phyloP scores from a whole-genome alignment of 768 basidiomycete genomes.

The Chalciporus sphaerocephalus region DNA sequence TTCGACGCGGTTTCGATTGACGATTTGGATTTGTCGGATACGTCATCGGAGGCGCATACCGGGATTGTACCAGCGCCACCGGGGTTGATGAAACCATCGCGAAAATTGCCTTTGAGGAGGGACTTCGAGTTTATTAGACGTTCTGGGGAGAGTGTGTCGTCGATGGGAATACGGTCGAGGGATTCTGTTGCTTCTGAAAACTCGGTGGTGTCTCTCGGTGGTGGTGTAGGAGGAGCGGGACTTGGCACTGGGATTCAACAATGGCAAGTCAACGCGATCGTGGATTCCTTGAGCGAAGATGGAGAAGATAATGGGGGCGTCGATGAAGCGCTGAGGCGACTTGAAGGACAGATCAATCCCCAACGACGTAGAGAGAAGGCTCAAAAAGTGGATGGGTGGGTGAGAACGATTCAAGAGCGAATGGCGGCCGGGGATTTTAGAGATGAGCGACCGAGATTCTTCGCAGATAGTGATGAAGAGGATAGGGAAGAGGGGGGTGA shows the following conservation, averaged over 20 bases:
- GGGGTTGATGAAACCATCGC: slow-evolving; percentile 50
- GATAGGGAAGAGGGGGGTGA: slow-evolving; percentile 41
- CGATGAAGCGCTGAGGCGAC: slow-evolving; percentile 70
- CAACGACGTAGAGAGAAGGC: slow-evolving; percentile 65
- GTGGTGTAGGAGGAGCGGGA: slow-evolving; percentile 20
- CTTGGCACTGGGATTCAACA: slow-evolving; percentile 50
- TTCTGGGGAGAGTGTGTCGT: slow-evolving; percentile 70
- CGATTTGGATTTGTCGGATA: slow-evolving; percentile 76
- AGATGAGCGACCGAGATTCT: slow-evolving; percentile 56
- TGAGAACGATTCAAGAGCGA: slow-evolving; percentile 64
- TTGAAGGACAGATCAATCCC: slow-evolving; percentile 84
- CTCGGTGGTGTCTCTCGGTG: slow-evolving; percentile 35
- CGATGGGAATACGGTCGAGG: slow-evolving; percentile 67
- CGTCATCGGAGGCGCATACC: slow-evolving; percentile 52
- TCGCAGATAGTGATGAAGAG: slow-evolving; percentile 40
- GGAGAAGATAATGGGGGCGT: slow-evolving; percentile 74
- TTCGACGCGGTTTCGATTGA: slow-evolving; percentile 76
- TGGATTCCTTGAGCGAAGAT: slow-evolving; percentile 71
- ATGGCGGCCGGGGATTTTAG: slow-evolving; percentile 61
- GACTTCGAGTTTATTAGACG: slow-evolving; percentile 78
- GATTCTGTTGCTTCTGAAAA: slow-evolving; percentile 53
- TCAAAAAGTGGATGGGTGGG: slow-evolving; percentile 79
- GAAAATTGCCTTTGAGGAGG: slow-evolving; percentile 66
- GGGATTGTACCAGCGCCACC: slow-evolving; percentile 41
- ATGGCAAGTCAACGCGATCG: slow-evolving; percentile 79